Conservation (phyloP, 345 rosid genomes). For the Eucalyptus erythrocorys region DNA sequence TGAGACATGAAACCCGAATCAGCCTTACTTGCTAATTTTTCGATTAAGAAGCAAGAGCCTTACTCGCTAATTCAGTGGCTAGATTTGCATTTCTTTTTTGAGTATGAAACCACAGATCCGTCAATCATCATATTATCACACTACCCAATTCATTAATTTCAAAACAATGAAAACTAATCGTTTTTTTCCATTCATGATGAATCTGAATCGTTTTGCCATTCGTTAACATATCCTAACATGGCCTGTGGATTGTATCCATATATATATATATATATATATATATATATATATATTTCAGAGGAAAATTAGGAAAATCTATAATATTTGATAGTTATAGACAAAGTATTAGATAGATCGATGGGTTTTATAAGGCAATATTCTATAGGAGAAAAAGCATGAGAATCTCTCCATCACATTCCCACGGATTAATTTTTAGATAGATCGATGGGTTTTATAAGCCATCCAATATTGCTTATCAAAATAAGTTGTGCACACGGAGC, state of each 20-base stretch:
- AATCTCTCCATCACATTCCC: neutral
- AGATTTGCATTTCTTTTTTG: neutral
- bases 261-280: too few relatives aligned
- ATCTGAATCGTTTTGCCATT: neutral
- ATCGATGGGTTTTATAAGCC: too few relatives aligned
- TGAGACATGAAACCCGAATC: neutral
- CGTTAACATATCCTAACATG: neutral
- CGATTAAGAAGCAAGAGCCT: neutral
- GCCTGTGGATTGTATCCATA: neutral
- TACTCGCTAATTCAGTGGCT: neutral
- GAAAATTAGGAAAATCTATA: neutral
- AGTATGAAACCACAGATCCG: fast-evolving
- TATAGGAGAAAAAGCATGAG: neutral
- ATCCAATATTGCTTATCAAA: too few relatives aligned
- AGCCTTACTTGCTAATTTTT: neutral
- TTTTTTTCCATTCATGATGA: fast-evolving
- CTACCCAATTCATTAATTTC: neutral
- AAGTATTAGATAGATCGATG: neutral
- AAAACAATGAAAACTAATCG: fast-evolving
- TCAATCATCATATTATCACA: fast-evolving
- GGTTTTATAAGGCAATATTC: neutral
- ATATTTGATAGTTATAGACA: neutral
- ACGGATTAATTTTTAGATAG: too few relatives aligned
- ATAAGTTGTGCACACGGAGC: neutral
- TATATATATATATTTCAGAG: neutral